Conservation (phyloP, 768 basidiomycete species). For the Wakefieldia striispora region DNA sequence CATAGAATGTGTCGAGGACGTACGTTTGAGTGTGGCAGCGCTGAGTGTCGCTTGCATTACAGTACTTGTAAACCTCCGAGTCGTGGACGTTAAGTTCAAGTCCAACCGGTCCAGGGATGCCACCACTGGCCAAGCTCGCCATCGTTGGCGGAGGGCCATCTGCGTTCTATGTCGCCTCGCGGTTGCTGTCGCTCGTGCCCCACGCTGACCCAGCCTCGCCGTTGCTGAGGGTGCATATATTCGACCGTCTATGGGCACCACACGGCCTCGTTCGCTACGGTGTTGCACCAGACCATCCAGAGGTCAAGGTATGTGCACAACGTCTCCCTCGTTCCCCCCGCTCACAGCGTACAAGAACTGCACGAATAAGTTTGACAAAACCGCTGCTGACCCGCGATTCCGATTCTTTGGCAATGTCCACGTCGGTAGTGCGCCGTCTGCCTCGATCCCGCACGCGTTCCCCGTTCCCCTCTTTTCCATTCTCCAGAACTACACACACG, state of each 20-base stretch:
- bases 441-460: slow-evolving; percentile 51
- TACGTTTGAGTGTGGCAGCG: slow-evolving; percentile 52
- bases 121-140: slow-evolving; percentile 63
- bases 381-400: slow-evolving; percentile 77
- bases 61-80: no score
- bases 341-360: slow-evolving; percentile 68
- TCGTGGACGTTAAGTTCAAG: slow-evolving; percentile 2
- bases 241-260: slow-evolving; percentile 90
- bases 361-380: slow-evolving; percentile 88
- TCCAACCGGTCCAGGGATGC: slow-evolving; percentile 7
- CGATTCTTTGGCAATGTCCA: slow-evolving; percentile 92
- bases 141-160: slow-evolving; percentile 94
- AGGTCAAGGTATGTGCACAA: slow-evolving; percentile 70
- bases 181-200: slow-evolving; percentile 68
- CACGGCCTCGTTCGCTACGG: slow-evolving; percentile 95
- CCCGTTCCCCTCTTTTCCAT: slow-evolving; percentile 61
- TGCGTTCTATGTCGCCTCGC: slow-evolving; percentile 91
- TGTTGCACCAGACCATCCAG: slow-evolving; percentile 97
- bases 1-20: slow-evolving; percentile 4
- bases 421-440: slow-evolving; percentile 36
- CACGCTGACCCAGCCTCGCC: slow-evolving; percentile 27
- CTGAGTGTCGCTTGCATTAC: slow-evolving; percentile 73
- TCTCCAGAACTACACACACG: slow-evolving; percentile 73
- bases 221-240: slow-evolving; percentile 73
- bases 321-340: slow-evolving; percentile 1